A percentile compares a stretch with the other conserved stretches of the same genome.
Evolutionary conservation across 169 alveolate species (phyloP).

Genomic region (Cryptosporidium sp.): DNA sequence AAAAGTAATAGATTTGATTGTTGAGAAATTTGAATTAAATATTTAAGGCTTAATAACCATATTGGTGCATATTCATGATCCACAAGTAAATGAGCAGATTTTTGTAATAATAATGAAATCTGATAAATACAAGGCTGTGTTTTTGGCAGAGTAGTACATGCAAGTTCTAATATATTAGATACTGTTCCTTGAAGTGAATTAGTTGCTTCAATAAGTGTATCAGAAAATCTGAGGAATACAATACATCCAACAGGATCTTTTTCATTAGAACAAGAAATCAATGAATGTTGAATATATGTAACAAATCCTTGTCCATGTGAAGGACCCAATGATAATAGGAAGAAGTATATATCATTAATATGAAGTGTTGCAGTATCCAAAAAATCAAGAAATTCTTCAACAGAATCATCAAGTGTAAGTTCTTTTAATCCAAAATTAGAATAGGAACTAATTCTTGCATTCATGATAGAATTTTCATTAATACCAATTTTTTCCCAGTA

Average conservation of each 20-base stretch:
- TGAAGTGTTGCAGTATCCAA: conserved; percentile 60
- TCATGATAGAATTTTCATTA: conserved; percentile 39
- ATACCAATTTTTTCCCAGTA: conserved; percentile 66
- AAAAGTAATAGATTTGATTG: conserved; percentile 11
- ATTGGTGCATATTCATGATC: conserved; percentile 11
- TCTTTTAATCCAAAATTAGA: conserved; percentile 60
- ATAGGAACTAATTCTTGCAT: conserved; percentile 30
- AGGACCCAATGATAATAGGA: conserved; percentile 47
- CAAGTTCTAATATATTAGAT: conserved; percentile 37
- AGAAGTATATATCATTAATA: conserved; percentile 66
- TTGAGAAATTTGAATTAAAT: conserved; percentile 48
- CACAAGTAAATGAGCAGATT: conserved; percentile 41
- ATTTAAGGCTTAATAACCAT: conserved; percentile 44
- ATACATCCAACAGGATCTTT: conserved; percentile 66
- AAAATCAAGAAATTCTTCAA: conserved; percentile 59
- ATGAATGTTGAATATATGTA: conserved; percentile 59
- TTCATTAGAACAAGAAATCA: conserved; percentile 48
- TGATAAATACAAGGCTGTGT: conserved; percentile 67
- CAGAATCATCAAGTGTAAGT: conserved; percentile 20
- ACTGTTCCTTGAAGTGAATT: conserved; percentile 55
- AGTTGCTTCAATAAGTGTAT: conserved; percentile 54
- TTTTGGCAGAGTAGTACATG: conserved; percentile 43
- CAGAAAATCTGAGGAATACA: conserved; percentile 59
- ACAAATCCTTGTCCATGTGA: conserved; percentile 34
- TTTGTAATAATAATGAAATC: conserved; percentile 35